phyloP scores from a whole-genome alignment of 1,139 yeast species.

The Sugiyamaella neomexicana region DNA sequence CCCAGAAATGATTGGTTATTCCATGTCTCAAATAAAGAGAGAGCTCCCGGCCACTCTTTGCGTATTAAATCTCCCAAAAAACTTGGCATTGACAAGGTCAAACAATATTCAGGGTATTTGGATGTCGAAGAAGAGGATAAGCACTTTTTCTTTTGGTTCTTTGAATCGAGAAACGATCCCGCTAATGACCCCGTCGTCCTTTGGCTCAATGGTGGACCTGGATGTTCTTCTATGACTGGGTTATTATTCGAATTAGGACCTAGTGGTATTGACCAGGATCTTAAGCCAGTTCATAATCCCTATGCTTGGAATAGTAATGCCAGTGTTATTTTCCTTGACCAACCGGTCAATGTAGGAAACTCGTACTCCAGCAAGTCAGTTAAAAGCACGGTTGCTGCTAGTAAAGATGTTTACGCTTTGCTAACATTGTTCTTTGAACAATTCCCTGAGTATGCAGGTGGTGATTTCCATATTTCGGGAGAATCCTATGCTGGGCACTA shows the following conservation, averaged over 20 bases:
- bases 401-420: constrained; percentile 75
- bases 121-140: constrained; percentile 80
- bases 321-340: constrained; percentile 87
- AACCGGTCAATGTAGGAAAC: constrained; percentile 92
- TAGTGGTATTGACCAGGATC: constrained; percentile 62
- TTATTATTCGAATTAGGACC: constrained; percentile 90
- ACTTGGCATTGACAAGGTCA: constrained; percentile 68
- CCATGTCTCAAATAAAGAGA: constrained; percentile 19
- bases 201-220: constrained; percentile 93
- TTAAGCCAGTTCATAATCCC: constrained; percentile 74
- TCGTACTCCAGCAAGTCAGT: constrained; percentile 65
- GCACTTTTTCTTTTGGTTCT: constrained; percentile 83
- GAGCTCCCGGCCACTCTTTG: constrained; percentile 30
- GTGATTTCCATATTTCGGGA: constrained; percentile 79
- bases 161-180: constrained; percentile 90
- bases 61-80: constrained; percentile 46
- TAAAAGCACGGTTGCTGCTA: constrained; percentile 66
- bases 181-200: constrained; percentile 77
- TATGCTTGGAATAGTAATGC: constrained; percentile 89
- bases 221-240: constrained; percentile 90
- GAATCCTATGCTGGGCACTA: constrained; percentile 90
- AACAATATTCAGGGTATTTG: constrained; percentile 84
- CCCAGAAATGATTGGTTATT: constrained; percentile 21
- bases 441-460: constrained; percentile 62
- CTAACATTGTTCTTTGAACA: constrained; percentile 74